phyloP scores from a whole-genome alignment of 2,329 filamentous ascomycete species.

The Pseudopithomyces maydicus region DNA sequence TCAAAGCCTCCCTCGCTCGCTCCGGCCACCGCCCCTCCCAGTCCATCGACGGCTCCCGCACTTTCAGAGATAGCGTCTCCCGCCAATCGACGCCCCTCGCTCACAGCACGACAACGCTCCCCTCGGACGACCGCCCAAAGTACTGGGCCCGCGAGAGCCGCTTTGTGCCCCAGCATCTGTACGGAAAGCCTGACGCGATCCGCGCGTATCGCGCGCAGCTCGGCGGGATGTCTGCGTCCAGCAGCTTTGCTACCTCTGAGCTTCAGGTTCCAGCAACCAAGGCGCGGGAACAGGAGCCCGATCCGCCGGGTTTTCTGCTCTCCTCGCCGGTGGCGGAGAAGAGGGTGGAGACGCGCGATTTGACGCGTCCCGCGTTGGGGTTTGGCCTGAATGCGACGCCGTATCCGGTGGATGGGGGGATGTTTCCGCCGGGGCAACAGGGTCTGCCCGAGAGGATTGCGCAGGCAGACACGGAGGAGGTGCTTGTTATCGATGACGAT shows the following conservation, averaged over 20 bases:
- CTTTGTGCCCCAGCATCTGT: constrained; percentile 44
- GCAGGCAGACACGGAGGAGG: too few relatives aligned
- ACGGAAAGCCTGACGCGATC: constrained; percentile 40
- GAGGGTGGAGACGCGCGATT: constrained; percentile 22
- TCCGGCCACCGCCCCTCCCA: not conserved
- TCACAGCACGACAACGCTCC: constrained; percentile 16
- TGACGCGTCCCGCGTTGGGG: too few relatives aligned
- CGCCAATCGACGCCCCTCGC: constrained; percentile 16
- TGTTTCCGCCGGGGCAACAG: too few relatives aligned
- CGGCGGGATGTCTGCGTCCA: constrained; percentile 11
- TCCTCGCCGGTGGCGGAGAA: constrained; percentile 30
- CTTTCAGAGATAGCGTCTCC: constrained; percentile 12
- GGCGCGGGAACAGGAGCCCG: constrained; percentile 26
- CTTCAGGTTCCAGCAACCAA: constrained; percentile 26
- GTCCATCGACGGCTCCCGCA: constrained; percentile 15
- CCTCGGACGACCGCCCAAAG: constrained; percentile 25
- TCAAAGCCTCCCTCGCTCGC: constrained; percentile 17
- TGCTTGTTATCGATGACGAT: constrained; percentile 11
- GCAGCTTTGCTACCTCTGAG: constrained; percentile 28
- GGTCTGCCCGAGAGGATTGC: constrained; percentile 11
- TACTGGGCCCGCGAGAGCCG: constrained; percentile 38
- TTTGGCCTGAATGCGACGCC: too few relatives aligned
- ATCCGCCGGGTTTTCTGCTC: constrained; percentile 15
- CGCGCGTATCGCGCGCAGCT: constrained; percentile 29
- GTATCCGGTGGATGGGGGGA: too few relatives aligned